A percentile compares a stretch with the other conserved stretches of the same genome.
phyloP scores from a whole-genome alignment of 371 early-diverging fungal species.

The Mucor saturninus region DNA sequence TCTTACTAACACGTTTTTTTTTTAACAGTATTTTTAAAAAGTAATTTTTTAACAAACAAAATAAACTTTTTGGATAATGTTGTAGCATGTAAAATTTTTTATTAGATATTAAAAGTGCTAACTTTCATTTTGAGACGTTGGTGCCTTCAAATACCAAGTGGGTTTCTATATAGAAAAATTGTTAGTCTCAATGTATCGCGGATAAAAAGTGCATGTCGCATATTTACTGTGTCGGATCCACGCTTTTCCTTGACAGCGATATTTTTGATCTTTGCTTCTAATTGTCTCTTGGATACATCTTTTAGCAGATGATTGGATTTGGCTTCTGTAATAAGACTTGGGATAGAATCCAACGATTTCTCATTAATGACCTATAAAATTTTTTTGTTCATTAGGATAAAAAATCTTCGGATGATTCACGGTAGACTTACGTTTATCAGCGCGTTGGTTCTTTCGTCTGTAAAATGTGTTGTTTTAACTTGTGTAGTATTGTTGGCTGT shows the following conservation, averaged over 20 bases:
- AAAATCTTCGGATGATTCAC: neutral
- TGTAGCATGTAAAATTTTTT: too few species aligned
- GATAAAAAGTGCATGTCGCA: neutral
- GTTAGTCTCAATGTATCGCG: neutral
- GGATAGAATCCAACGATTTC: slow-evolving; percentile 39
- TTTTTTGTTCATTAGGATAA: neutral
- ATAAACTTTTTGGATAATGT: too few species aligned
- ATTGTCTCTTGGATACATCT: slow-evolving; percentile 45
- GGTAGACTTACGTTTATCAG: slow-evolving; percentile 32
- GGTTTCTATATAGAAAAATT: too few species aligned
- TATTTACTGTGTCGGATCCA: slow-evolving; percentile 52
- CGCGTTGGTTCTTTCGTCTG: slow-evolving; percentile 39
- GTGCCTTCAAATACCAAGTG: too few species aligned
- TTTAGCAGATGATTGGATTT: slow-evolving; percentile 27
- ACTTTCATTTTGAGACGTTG: too few species aligned
- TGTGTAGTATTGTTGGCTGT: neutral
- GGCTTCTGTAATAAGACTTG: slow-evolving; percentile 29
- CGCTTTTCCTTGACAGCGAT: slow-evolving; percentile 57
- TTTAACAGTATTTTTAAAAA: too few species aligned
- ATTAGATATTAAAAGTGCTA: too few species aligned
- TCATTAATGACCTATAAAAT: slow-evolving; percentile 38
- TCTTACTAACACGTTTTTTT: too few species aligned
- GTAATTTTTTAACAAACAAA: too few species aligned
- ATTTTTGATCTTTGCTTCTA: slow-evolving; percentile 53
- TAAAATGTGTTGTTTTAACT: slow-evolving; percentile 22